phyloP scores from a whole-genome alignment of 2,329 filamentous ascomycete genomes.

The Aureobasidium sp. region DNA sequence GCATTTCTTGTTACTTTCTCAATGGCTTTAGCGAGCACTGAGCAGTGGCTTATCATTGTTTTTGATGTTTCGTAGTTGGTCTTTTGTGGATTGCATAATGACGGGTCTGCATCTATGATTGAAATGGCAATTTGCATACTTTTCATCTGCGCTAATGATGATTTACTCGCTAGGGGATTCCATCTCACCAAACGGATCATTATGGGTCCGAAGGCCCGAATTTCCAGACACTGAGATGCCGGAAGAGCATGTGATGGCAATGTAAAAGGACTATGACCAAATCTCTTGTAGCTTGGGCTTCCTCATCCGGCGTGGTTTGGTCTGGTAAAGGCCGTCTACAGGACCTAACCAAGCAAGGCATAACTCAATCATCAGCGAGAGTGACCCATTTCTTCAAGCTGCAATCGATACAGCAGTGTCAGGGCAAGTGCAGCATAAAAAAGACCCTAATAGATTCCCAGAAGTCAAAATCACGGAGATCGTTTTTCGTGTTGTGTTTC shows the following conservation, averaged over 20 bases:
- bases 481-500: not conserved
- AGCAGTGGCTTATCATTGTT: not conserved
- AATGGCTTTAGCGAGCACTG: not conserved
- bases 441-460: not conserved
- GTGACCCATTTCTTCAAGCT: too few relatives aligned
- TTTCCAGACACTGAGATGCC: too few relatives aligned
- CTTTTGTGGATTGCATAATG: not conserved
- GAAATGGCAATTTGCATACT: not conserved
- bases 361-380: too few relatives aligned
- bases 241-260: too few relatives aligned
- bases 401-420: too few relatives aligned
- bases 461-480: not conserved
- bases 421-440: not conserved
- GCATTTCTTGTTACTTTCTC: not conserved
- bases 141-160: not conserved
- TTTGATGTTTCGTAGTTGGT: not conserved
- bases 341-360: too few relatives aligned
- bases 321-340: too few relatives aligned
- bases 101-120: not conserved
- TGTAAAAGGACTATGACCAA: too few relatives aligned
- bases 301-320: too few relatives aligned
- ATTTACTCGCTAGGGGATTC: not conserved
- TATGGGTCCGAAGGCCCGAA: too few relatives aligned
- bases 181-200: too few relatives aligned
- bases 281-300: too few relatives aligned